Evolutionary conservation across 164 flowering plant species (phyloP).

Genomic region (Sextonia rubra): DNA sequence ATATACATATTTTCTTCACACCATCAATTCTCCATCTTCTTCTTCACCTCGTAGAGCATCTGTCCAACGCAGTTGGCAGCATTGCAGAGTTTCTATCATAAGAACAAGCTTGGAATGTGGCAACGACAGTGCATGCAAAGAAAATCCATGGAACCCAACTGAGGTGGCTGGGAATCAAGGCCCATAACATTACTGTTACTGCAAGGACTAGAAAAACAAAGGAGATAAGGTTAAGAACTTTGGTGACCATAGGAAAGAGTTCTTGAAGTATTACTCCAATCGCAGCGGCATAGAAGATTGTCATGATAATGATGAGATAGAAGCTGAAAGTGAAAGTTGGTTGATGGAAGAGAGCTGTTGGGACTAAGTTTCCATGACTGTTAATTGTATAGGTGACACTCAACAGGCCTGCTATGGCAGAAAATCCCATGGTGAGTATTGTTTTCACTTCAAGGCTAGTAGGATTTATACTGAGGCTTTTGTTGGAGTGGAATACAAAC

Average conservation of each 20-base stretch:
- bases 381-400: not conserved
- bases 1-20: too few species aligned
- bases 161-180: not conserved
- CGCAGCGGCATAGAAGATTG: not conserved
- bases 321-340: not conserved
- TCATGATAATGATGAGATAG: too few species aligned
- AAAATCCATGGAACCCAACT: conserved; percentile 1
- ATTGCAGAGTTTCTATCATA: too few species aligned
- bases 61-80: too few species aligned
- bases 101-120: not conserved
- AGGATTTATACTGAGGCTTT: too few species aligned
- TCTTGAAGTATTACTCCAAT: not conserved
- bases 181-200: not conserved
- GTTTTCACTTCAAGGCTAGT: not conserved
- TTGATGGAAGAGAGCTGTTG: not conserved
- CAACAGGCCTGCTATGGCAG: not conserved
- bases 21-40: too few species aligned
- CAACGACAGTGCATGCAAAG: not conserved
- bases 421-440: not conserved
- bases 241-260: not conserved
- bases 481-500: too few species aligned
- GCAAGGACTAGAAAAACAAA: not conserved
- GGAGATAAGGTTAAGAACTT: not conserved
- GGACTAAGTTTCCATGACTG: not conserved
- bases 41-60: too few species aligned